Evolutionary conservation across 169 alveolate species (phyloP).

Genomic region (Theileria orientalis): DNA sequence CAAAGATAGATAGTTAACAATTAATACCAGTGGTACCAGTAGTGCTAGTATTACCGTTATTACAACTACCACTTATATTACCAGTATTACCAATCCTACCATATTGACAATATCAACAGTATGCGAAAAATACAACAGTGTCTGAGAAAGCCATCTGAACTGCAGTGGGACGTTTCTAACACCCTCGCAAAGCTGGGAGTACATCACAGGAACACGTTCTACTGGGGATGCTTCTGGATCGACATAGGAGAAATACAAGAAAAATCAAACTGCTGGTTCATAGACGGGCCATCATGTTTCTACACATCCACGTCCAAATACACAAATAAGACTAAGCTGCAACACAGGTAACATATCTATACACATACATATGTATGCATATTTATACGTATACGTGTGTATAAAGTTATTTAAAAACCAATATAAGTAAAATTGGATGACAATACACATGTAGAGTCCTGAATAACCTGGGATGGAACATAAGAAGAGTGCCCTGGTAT

Average conservation of each 20-base stretch:
- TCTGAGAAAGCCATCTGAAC: constrained; percentile 71
- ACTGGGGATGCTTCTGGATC: constrained; percentile 84
- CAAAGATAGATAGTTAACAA: not conserved
- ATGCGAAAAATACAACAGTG: constrained; percentile 76
- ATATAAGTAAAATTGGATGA: too few species aligned
- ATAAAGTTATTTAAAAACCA: too few species aligned
- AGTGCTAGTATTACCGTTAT: too few species aligned
- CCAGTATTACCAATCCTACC: too few species aligned
- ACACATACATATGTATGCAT: too few species aligned
- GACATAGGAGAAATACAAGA: constrained; percentile 82
- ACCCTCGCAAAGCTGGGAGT: constrained; percentile 73
- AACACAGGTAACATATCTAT: constrained; percentile 66
- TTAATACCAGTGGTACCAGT: not conserved
- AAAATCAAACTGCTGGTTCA: constrained; percentile 78
- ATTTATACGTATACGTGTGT: too few species aligned
- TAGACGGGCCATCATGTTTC: constrained; percentile 83
- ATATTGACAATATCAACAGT: too few species aligned
- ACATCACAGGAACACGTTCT: constrained; percentile 77
- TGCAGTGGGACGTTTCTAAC: constrained; percentile 84
- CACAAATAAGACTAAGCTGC: constrained; percentile 73
- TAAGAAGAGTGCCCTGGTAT: constrained; percentile 78
- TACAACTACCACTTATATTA: not conserved
- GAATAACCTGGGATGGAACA: constrained; percentile 80
- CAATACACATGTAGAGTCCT: constrained; percentile 52
- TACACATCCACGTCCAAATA: constrained; percentile 72